A percentile compares a stretch with the other conserved stretches of the same genome.
These are phyloP conservation scores for Leccinum pachyderme DNA, from an alignment of 1,284 basidiomycete species.

Conservation along the genomic window DNA sequence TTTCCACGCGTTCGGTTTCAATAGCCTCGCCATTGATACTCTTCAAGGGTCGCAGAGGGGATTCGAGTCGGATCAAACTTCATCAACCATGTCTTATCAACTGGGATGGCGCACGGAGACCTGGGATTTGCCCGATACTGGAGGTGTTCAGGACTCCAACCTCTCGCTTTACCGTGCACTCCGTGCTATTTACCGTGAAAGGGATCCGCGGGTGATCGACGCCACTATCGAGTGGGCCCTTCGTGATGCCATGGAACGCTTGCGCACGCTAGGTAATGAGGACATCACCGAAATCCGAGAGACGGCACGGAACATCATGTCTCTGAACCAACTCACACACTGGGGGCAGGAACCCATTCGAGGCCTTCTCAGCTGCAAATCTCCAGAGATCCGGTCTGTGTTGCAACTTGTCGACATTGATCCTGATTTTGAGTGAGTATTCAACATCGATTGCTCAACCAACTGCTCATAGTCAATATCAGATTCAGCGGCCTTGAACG, in stretches of 20 bases:
- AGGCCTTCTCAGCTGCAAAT: conserved; percentile 36
- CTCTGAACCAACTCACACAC: conserved; percentile 66
- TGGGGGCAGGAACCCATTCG: conserved; percentile 50
- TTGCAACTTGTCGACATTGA: conserved; percentile 48
- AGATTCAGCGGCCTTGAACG: conserved; percentile 80
- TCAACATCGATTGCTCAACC: background rate
- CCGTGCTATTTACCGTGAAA: conserved; percentile 73
- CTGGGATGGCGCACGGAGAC: conserved; percentile 88
- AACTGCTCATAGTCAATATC: conserved; percentile 14
- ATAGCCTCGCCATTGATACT: conserved; percentile 71
- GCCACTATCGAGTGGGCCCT: conserved; percentile 50
- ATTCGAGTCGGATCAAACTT: conserved; percentile 33
- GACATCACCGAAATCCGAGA: conserved; percentile 73
- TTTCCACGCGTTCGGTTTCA: conserved; percentile 86
- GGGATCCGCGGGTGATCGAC: conserved; percentile 52
- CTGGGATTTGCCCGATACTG: conserved; percentile 84
- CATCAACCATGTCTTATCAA: conserved; percentile 65
- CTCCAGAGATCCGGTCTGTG: conserved; percentile 39
- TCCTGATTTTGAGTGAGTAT: conserved; percentile 64
- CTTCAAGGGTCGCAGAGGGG: conserved; percentile 45
- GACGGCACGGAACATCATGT: conserved; percentile 70
- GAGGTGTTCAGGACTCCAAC: conserved; percentile 45
- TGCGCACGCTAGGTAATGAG: conserved; percentile 70
- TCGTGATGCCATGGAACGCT: conserved; percentile 59
- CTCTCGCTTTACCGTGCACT: conserved; percentile 76